These are phyloP conservation scores for Zygoascus flipseniorum DNA, from an alignment of 805 yeast genomes.

Conservation along the genomic window DNA sequence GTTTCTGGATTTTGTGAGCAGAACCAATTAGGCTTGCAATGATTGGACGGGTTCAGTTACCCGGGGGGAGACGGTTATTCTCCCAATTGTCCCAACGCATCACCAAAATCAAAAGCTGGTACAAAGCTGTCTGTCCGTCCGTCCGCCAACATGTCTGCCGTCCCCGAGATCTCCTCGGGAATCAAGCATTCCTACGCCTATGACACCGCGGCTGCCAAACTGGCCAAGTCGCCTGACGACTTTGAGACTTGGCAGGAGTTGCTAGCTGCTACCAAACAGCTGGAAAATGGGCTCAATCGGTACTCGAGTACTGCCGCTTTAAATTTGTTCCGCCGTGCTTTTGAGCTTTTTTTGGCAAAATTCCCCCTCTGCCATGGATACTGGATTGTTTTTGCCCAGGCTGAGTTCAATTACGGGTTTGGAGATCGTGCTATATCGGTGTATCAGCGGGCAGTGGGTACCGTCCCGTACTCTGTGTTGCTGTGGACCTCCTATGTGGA, in stretches of 20 bases:
- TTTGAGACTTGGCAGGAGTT: constrained; percentile 29
- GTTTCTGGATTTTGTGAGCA: no score
- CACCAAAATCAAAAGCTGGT: no score
- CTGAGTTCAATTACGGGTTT: constrained; percentile 27
- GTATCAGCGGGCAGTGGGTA: constrained; percentile 27
- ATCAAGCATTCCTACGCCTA: background rate
- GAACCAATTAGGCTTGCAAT: background rate
- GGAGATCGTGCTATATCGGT: constrained; percentile 26
- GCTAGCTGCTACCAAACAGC: constrained; percentile 19
- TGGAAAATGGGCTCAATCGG: constrained; percentile 26
- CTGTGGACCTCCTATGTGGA: constrained; percentile 32
- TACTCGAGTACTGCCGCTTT: constrained; percentile 21
- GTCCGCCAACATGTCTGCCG: background rate
- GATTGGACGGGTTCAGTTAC: background rate
- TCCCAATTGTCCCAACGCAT: no score
- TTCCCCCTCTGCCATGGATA: constrained; percentile 34
- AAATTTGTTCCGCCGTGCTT: constrained; percentile 21
- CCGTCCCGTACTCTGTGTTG: constrained; percentile 22
- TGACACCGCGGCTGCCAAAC: background rate
- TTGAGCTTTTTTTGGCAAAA: constrained; percentile 23
- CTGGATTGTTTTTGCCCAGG: constrained; percentile 34
- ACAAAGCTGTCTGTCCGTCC: no score
- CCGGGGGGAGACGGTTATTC: no score
- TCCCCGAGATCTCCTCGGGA: background rate
- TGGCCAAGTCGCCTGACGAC: constrained; percentile 23